Conservation (phyloP, 495 filamentous ascomycete species). For the Penicillium odoratum region DNA sequence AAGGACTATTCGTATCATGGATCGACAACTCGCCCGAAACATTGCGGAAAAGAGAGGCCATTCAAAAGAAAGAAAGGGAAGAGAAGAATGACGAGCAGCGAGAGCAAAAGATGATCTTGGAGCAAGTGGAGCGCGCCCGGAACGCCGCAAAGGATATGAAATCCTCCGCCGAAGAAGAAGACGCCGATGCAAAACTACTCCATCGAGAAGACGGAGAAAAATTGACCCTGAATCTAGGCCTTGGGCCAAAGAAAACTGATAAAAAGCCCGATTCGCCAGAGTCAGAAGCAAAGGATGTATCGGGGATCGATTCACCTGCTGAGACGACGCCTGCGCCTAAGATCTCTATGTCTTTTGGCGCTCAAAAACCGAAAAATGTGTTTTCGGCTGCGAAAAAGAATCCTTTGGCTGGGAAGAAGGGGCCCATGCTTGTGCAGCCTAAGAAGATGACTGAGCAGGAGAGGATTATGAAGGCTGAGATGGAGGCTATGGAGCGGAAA, state of each 20-base stretch:
- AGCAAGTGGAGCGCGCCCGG: conserved; percentile 74
- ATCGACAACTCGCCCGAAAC: conserved; percentile 88
- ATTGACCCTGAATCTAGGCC: conserved; percentile 73
- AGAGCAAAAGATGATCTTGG: conserved; percentile 74
- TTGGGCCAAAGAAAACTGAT: conserved; percentile 33
- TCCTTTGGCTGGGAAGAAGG: conserved; percentile 63
- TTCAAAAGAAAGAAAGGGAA: conserved; percentile 77
- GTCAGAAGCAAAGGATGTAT: conserved; percentile 22
- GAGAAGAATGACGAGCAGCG: conserved; percentile 89
- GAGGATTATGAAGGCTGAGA: conserved; percentile 84
- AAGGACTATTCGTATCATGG: conserved; percentile 82
- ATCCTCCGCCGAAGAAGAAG: conserved; percentile 35
- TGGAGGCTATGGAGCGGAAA: conserved; percentile 69
- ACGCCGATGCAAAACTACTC: conserved; percentile 47
- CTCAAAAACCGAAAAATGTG: conserved; percentile 73
- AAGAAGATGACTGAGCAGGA: conserved; percentile 87
- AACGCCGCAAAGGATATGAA: conserved; percentile 38
- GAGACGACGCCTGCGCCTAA: conserved; percentile 37
- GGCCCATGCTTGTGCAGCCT: conserved; percentile 57
- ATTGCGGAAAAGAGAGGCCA: conserved; percentile 72
- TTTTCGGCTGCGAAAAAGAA: conserved; percentile 69
- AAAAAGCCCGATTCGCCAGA: conserved; percentile 27
- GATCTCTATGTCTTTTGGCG: conserved; percentile 58
- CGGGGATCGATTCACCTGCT: conserved; percentile 20
- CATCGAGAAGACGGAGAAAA: conserved; percentile 78